Conservation (phyloP, 179 eudicot genomes). For the Beta macrorhiza region DNA sequence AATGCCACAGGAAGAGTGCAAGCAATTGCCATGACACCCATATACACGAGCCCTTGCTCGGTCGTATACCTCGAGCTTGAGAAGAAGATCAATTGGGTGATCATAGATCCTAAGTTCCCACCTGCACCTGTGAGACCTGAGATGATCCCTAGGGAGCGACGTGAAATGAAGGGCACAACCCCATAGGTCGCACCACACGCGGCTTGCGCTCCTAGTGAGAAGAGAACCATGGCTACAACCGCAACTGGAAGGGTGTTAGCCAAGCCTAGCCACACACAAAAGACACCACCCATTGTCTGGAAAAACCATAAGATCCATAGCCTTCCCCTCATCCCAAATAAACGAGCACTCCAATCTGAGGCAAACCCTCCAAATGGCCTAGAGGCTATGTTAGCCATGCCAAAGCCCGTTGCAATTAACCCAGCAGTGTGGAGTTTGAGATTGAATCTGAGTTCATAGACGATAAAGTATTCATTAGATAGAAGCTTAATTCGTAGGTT, state of each 20-base stretch:
- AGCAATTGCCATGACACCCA: no score
- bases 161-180: no score
- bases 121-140: conserved; percentile 25
- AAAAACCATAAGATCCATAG: conserved; percentile 32
- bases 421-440: conserved; percentile 31
- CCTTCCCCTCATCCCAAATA: conserved; percentile 36
- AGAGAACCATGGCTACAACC: conserved; percentile 21
- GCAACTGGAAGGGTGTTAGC: conserved; percentile 32
- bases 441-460: conserved; percentile 21
- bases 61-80: conserved; percentile 18
- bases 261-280: conserved; percentile 30
- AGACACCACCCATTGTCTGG: conserved; percentile 30
- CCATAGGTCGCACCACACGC: no score
- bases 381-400: conserved; percentile 32
- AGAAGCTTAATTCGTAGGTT: background rate
- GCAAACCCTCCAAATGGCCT: conserved; percentile 33
- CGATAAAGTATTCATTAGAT: background rate
- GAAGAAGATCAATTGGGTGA: conserved; percentile 30
- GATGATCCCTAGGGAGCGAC: no score
- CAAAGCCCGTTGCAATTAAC: conserved; percentile 15
- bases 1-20: background rate
- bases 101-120: conserved; percentile 27
- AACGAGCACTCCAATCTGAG: conserved; percentile 26
- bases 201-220: conserved; percentile 6
- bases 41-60: background rate